Base-by-base conservation (phyloP, 1,284 basidiomycete genomes). In the Omphalotus olearius region DNA sequence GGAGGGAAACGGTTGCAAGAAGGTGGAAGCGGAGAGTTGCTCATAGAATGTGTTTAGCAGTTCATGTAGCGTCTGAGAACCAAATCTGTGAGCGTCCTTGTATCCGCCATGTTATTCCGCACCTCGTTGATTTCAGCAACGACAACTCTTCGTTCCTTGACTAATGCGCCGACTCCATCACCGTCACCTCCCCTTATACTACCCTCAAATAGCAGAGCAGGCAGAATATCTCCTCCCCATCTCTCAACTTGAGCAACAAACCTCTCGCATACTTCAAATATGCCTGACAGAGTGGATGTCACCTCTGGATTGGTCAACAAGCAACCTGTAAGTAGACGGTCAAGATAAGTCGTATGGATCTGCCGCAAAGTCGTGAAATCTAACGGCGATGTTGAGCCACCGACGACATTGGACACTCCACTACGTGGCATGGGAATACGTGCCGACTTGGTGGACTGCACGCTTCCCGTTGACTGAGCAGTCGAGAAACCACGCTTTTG, bases 151-250 rank as follows among this genome's bases (percentile, higher is more conserved):
- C 91, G 76, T 60, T 91, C 85, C 57, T 76, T 74, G 0, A 93
- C 87, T 75, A 85, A 74, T 37, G 71, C 71, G 3, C 85, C 88
- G 7, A 91, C 80, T 51, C 74, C 73, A 50, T 79, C 76, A 14
- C 18, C 30, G n/a, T 69, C 72, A 2, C 71, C 78, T 13, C 78
- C 78, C 3, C 73, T 71, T 44, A 88, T 63, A 60, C 85, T 88
- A 20, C 88, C 89, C 60, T 93, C 91, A 56, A 83, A 84, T 37
- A 94, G 68, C 39, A 94, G 71, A 0, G 86, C 88, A 9, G 93
- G 93, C 1, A 95, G 71, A 2, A 95, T 82, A 62, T 95, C 91
- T 0, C 91, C 93, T n/a, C 90, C 90, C 93, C 93, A 96, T 44
- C 91, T 72, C 66, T 94, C 92, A 0, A 94, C 80, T 53, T 91